These are phyloP conservation scores for Penicillium sclerotigenum DNA, from an alignment of 2,329 filamentous ascomycete genomes.

Conservation along the genomic window DNA sequence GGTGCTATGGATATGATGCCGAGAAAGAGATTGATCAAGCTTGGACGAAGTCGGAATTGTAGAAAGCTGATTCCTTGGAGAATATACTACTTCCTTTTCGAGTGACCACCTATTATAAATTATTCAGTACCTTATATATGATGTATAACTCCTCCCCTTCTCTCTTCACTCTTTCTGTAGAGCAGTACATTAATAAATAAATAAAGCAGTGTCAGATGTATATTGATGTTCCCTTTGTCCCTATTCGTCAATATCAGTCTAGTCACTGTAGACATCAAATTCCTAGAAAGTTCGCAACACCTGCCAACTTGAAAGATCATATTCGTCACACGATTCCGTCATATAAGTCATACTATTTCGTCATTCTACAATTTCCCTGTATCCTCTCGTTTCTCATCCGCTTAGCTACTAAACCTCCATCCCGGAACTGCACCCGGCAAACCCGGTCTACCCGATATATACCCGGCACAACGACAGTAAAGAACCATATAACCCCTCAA, in stretches of 20 bases:
- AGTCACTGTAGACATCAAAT: background rate
- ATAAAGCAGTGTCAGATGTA: background rate
- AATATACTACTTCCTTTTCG: background rate
- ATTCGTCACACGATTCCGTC: no score
- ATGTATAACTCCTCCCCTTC: background rate
- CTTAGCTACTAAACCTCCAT: background rate
- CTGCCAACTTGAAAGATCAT: background rate
- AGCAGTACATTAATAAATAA: background rate
- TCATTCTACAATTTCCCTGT: background rate
- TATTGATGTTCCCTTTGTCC: background rate
- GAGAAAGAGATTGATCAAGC: slow-evolving; percentile 37
- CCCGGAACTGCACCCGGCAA: background rate
- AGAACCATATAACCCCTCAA: background rate
- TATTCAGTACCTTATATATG: no score
- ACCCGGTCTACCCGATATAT: background rate
- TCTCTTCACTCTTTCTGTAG: background rate
- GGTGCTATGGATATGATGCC: slow-evolving; percentile 52
- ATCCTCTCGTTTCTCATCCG: background rate
- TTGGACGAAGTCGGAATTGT: slow-evolving; percentile 17
- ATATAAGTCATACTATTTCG: background rate
- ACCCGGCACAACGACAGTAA: background rate
- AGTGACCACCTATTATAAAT: no score
- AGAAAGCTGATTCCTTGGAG: background rate
- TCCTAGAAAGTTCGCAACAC: background rate
- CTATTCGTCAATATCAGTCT: background rate